Evolutionary conservation across 441 rosid genomes (phyloP).

Genomic region (Syzygium syzygioides): DNA sequence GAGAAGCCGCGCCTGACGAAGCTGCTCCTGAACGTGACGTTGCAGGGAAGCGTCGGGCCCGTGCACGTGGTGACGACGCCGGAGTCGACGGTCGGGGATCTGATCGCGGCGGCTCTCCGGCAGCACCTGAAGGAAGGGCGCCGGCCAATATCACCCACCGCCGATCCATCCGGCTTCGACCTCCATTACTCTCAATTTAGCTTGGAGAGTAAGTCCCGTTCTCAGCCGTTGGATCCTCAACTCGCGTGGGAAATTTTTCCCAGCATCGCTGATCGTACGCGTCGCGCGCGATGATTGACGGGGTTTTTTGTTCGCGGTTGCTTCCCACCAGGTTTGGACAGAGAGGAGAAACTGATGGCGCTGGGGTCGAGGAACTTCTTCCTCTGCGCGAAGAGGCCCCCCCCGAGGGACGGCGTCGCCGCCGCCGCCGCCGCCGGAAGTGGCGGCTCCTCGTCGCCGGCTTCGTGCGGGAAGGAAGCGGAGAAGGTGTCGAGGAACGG

Average conservation of each 20-base stretch:
- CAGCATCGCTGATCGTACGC: neutral
- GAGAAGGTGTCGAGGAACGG: conserved; percentile 35
- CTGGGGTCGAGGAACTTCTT: conserved; percentile 87
- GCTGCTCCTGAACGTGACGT: conserved; percentile 69
- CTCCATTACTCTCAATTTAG: conserved; percentile 93
- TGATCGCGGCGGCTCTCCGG: conserved; percentile 38
- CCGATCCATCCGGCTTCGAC: conserved; percentile 49
- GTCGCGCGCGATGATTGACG: conserved; percentile 5
- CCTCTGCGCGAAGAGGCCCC: conserved; percentile 32
- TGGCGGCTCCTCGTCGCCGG: too few relatives aligned
- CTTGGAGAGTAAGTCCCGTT: conserved; percentile 51
- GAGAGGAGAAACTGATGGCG: conserved; percentile 47
- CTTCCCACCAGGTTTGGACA: conserved; percentile 39
- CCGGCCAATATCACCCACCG: conserved; percentile 43
- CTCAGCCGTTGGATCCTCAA: neutral
- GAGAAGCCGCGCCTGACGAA: conserved; percentile 51
- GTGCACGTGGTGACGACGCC: conserved; percentile 59
- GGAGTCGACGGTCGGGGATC: conserved; percentile 51
- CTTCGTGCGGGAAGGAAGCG: conserved; percentile 64
- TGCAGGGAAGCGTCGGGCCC: conserved; percentile 76
- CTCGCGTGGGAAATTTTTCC: neutral
- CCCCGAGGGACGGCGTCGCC: neutral
- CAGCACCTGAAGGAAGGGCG: conserved; percentile 71
- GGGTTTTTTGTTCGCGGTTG: neutral
- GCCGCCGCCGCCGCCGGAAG: conserved; percentile 30